Evolutionary conservation across 108 stramenopile genomes (phyloP).

Genomic region (Cyclostephanos tholiformis): DNA sequence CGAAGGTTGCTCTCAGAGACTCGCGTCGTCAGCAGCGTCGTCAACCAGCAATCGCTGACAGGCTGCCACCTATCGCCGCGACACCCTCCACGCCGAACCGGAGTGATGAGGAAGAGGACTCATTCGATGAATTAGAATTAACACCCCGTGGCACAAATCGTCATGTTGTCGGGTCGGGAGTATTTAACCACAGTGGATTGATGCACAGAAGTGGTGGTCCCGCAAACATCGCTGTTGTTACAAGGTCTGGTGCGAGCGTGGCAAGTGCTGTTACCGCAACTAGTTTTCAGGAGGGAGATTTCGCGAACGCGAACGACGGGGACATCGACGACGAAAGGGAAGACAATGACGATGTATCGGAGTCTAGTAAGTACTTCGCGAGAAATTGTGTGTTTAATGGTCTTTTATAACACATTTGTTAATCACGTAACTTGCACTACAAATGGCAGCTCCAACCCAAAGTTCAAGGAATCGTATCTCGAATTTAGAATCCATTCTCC

Average conservation of each 20-base stretch:
- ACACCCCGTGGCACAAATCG: conserved; percentile 42
- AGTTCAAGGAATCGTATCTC: conserved; percentile 43
- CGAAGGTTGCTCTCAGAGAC: conserved; percentile 50
- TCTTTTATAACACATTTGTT: background rate
- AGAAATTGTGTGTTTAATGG: background rate
- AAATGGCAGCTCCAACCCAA: conserved; percentile 29
- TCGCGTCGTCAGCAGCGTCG: conserved; percentile 45
- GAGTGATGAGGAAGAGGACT: conserved; percentile 45
- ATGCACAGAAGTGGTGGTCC: conserved; percentile 35
- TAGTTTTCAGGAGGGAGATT: conserved; percentile 52
- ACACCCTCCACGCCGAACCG: conserved; percentile 43
- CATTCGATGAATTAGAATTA: conserved; percentile 47
- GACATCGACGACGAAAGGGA: conserved; percentile 51
- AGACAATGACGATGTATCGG: conserved; percentile 44
- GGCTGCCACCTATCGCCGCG: conserved; percentile 48
- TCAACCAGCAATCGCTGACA: conserved; percentile 25
- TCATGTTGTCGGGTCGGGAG: conserved; percentile 15
- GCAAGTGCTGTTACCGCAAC: conserved; percentile 60
- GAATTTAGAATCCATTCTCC: conserved; percentile 57
- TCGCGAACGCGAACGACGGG: conserved; percentile 40
- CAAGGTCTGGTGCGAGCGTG: conserved; percentile 56
- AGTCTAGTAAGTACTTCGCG: conserved; percentile 37
- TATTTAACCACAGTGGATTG: conserved; percentile 25
- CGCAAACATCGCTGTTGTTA: conserved; percentile 55
- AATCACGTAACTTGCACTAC: background rate